Base-by-base conservation (phyloP, 192 early-diverging fungal species). In the Coemansia sp. region DNA sequence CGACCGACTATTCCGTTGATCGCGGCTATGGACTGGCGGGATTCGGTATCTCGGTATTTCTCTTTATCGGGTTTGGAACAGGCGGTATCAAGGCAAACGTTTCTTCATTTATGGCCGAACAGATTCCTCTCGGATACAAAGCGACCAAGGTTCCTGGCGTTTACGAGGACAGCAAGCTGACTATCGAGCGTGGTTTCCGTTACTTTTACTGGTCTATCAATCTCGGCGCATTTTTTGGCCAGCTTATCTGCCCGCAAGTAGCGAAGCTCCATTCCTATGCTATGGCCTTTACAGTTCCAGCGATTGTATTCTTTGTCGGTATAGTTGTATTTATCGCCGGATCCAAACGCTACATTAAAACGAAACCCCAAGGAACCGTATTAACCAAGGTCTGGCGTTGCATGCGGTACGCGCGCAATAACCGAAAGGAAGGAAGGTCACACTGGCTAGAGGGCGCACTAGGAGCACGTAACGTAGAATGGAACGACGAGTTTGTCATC, bases 1-100 rank as follows among this genome's bases (percentile, higher is more conserved):
- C 93, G 20, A 86, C 87, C 46, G 65, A 75, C n/a, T 38, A 68
- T 4, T 84, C 87, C 24, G 82, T 91, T 65, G 46, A 36, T 0
- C 65, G 66, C 41, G 80, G 77, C 55, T 86, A 78, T 33, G 85
- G 87, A 0, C 77, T 89, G 67, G 87, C 89, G 0, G 90, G 91
- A 33, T 82, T 92, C 20, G 63, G 90, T 49, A 73, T 92, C 54
- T 71, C 88, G 20, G 86, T 92, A 68, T 83, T 90, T 18, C 24
- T 62, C 61, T 72, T 91, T 24, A 89, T 92, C 63, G 90, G 89
- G 44, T 59, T 92, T 7, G 91, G 88, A 60, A 90, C 90, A 8
- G 93, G 93, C 63, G 91, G 92, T 12, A 94, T 94, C 80, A 92
- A 92, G 71, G 59, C 89, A 40, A 92, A 92, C 63, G 90, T 94